Conservation (phyloP, 257 asterid genomes). For the Solanum pinnatisectum region DNA sequence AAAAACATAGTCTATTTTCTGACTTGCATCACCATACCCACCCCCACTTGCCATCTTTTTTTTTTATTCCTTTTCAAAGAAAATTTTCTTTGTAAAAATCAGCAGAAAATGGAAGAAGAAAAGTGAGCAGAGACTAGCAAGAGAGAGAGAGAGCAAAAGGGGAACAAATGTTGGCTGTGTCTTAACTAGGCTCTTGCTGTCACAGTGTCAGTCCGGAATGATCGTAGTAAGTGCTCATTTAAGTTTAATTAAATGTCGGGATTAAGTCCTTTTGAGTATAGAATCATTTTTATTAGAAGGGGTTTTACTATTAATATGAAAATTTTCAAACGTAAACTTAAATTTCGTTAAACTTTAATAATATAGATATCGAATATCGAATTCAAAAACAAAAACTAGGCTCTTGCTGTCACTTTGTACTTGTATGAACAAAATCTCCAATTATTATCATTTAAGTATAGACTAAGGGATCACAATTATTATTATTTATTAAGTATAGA, state of each 20-base stretch:
- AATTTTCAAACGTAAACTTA: too few relatives aligned
- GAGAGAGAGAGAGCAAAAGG: neutral
- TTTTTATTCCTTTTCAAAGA: neutral
- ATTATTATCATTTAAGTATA: neutral
- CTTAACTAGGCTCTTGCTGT: neutral
- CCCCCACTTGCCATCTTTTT: slow-evolving; percentile 21
- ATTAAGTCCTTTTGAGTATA: too few relatives aligned
- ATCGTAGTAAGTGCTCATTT: accelerated
- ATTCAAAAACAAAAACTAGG: neutral
- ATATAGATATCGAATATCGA: too few relatives aligned
- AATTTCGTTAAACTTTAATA: too few relatives aligned
- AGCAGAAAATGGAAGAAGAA: neutral
- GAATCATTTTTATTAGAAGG: too few relatives aligned
- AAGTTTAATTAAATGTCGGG: too few relatives aligned
- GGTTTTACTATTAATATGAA: too few relatives aligned
- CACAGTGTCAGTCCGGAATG: neutral
- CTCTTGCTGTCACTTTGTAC: neutral
- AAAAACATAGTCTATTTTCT: slow-evolving; percentile 69
- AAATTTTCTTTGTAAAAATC: neutral
- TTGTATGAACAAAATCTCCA: neutral
- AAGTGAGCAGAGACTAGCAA: neutral
- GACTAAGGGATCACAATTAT: neutral
- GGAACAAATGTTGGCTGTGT: neutral
- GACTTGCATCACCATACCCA: slow-evolving; percentile 45
- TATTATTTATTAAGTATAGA: neutral